Percentiles rank a stretch among this genome's conserved stretches.
Evolutionary conservation across 1,284 basidiomycete species (phyloP).

Genomic region (Xerocomus minutiporus): DNA sequence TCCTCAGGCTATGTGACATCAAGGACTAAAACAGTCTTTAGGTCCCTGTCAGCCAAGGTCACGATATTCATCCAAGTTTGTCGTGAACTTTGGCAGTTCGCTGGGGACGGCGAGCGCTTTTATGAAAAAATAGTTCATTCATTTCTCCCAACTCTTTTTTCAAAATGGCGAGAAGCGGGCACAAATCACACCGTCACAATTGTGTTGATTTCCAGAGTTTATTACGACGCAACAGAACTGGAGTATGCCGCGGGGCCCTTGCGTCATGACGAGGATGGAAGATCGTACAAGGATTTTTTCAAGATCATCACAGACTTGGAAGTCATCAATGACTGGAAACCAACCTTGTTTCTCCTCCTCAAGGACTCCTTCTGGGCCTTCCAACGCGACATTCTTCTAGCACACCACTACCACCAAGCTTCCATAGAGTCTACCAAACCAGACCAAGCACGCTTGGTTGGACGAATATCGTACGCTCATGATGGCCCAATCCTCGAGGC

Average conservation of each 20-base stretch:
- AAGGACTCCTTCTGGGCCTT: conserved; percentile 88
- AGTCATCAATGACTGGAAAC: conserved; percentile 81
- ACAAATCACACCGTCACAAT: conserved; percentile 95
- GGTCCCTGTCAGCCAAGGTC: conserved; percentile 87
- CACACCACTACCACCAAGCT: conserved; percentile 78
- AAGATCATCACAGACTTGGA: conserved; percentile 94
- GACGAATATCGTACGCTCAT: conserved; percentile 81
- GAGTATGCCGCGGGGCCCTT: conserved; percentile 75
- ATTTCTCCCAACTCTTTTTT: conserved; percentile 82
- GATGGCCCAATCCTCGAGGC: conserved; percentile 95
- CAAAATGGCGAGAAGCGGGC: conserved; percentile 74
- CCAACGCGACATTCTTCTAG: conserved; percentile 81
- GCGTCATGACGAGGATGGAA: conserved; percentile 64
- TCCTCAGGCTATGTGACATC: conserved; percentile 80
- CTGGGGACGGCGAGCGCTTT: conserved; percentile 93
- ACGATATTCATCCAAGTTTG: conserved; percentile 96
- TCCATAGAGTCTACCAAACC: conserved; percentile 41
- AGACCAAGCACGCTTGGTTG: conserved; percentile 68
- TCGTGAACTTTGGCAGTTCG: conserved; percentile 95
- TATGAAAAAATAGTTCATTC: conserved; percentile 95
- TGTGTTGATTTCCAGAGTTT: conserved; percentile 91
- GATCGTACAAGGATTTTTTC: conserved; percentile 95
- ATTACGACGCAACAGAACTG: conserved; percentile 82
- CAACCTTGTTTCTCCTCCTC: conserved; percentile 72
- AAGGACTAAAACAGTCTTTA: conserved; percentile 84